Conservation (phyloP, 2,329 filamentous ascomycete genomes). For the Hypoxylon sp. region DNA sequence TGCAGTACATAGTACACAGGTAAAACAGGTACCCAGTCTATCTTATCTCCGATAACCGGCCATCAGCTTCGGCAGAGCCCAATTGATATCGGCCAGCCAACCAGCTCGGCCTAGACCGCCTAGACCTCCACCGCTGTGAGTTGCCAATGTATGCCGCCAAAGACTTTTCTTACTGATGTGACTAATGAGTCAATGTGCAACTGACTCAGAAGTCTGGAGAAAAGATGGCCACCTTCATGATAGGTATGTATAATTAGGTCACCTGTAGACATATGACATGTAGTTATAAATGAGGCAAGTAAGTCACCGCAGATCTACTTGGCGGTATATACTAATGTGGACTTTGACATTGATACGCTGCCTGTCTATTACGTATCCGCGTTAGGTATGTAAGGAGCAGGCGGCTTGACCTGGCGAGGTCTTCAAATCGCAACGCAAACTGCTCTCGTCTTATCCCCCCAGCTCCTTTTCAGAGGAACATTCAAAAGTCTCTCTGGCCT, state of each 20-base stretch:
- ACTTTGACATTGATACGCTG: no score
- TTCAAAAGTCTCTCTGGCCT: not conserved
- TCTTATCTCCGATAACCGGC: slow-evolving; percentile 34
- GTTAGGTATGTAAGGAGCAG: no score
- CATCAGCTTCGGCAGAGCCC: slow-evolving; percentile 13
- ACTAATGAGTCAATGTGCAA: slow-evolving; percentile 7
- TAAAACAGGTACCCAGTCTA: no score
- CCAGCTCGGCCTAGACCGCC: not conserved
- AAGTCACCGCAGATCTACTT: not conserved
- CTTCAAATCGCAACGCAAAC: slow-evolving; percentile 1
- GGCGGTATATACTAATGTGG: not conserved
- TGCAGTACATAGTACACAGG: no score
- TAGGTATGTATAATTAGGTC: not conserved
- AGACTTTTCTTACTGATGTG: not conserved
- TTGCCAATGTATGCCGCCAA: not conserved
- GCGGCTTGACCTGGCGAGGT: slow-evolving; percentile 2
- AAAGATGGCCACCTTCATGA: not conserved
- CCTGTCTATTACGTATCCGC: no score
- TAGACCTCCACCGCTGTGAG: not conserved
- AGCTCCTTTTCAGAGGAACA: slow-evolving; percentile 1
- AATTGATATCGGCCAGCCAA: not conserved
- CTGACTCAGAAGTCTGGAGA: slow-evolving; percentile 3
- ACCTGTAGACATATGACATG: no score
- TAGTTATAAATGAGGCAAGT: no score
- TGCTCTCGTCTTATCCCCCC: slow-evolving; percentile 7